Percentiles rank a stretch among this genome's conserved stretches.
phyloP scores from a whole-genome alignment of 1,284 basidiomycete genomes.

The Peniophora sp. region DNA sequence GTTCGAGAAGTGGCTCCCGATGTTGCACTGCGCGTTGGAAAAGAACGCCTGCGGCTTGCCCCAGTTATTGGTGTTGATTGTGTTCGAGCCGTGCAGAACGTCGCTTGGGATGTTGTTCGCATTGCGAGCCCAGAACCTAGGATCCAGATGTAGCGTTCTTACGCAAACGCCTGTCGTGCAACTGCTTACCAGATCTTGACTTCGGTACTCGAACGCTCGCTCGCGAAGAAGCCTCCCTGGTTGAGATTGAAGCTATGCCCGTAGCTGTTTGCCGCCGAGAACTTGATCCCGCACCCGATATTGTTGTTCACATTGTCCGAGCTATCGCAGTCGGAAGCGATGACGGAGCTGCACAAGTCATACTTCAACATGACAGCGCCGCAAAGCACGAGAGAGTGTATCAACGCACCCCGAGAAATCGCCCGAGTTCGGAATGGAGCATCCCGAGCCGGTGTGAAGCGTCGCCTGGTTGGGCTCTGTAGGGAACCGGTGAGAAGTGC shows the following conservation, averaged over 20 bases:
- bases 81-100: not conserved
- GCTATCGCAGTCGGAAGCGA: not conserved
- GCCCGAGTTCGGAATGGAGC: not conserved
- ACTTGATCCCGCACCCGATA: not conserved
- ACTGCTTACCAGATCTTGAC: conserved; percentile 32
- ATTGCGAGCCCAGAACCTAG: conserved; percentile 26
- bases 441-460: not conserved
- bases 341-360: not conserved
- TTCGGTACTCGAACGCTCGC: conserved; percentile 35
- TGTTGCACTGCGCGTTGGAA: conserved; percentile 41
- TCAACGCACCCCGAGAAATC: not conserved
- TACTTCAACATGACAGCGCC: not conserved
- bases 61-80: conserved; percentile 19
- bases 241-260: not conserved
- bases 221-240: conserved; percentile 20
- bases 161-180: conserved; percentile 25
- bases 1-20: conserved; percentile 39
- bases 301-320: not conserved
- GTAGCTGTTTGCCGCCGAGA: not conserved
- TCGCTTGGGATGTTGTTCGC: conserved; percentile 27
- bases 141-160: conserved; percentile 34
- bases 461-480: not conserved
- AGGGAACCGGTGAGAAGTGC: not conserved
- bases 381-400: not conserved
- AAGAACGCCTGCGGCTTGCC: conserved; percentile 49